phyloP scores from a whole-genome alignment of 805 yeast species.

The Huiozyma naganishii region DNA sequence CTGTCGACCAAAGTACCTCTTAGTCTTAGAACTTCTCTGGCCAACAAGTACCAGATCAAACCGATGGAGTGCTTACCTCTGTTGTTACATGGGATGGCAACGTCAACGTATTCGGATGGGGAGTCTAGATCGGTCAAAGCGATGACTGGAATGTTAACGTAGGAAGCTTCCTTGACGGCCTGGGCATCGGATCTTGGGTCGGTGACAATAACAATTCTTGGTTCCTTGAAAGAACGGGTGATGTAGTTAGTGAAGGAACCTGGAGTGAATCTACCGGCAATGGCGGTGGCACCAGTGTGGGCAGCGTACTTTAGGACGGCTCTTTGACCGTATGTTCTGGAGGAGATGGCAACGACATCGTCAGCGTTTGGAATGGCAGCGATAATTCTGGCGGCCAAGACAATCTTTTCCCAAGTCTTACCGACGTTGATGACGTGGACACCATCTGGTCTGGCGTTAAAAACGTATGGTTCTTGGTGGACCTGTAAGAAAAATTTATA shows the following conservation, averaged over 20 bases:
- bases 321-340: constrained; percentile 99
- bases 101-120: constrained; percentile 97
- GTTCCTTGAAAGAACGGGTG: constrained; percentile 99
- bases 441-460: constrained; percentile 99
- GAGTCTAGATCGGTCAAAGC: constrained; percentile 98
- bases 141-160: constrained; percentile 99
- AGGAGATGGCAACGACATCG: constrained; percentile 97
- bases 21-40: constrained; percentile 98
- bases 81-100: constrained; percentile 99
- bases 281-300: constrained; percentile 99
- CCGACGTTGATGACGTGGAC: constrained; percentile 96
- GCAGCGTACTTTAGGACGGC: constrained; percentile 99
- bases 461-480: constrained; percentile 47
- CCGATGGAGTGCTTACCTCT: constrained; percentile 99
- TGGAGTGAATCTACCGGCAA: constrained; percentile 99
- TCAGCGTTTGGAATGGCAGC: constrained; percentile 98
- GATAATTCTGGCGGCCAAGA: constrained; percentile 97
- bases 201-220: constrained; percentile 97
- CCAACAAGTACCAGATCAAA: constrained; percentile 98
- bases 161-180: constrained; percentile 99
- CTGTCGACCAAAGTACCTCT: constrained; percentile 97
- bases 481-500: constrained; percentile 6
- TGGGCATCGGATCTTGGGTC: constrained; percentile 99
- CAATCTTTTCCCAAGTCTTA: constrained; percentile 99
- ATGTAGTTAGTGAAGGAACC: constrained; percentile 99